Conservation (phyloP, 129 eudicot species). For the Lactuca sativa region DNA sequence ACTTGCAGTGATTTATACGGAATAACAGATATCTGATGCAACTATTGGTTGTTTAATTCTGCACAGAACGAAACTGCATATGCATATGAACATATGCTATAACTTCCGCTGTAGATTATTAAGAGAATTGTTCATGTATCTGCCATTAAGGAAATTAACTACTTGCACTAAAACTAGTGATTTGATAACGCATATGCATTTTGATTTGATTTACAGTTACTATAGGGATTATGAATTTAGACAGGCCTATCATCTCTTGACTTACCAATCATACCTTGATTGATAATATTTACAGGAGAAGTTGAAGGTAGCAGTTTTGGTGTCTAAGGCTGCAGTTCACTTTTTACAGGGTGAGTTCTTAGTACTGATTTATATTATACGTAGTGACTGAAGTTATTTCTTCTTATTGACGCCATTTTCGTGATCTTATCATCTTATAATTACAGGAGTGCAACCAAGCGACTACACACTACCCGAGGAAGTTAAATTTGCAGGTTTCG, state of each 20-base stretch:
- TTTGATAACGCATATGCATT: constrained; percentile 9
- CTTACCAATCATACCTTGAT: constrained; percentile 3
- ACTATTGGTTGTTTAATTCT: neutral
- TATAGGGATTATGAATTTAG: neutral
- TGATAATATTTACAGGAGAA: constrained; percentile 56
- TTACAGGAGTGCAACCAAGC: constrained; percentile 58
- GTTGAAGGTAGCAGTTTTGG: constrained; percentile 84
- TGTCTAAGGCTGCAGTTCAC: constrained; percentile 90
- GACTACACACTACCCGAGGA: constrained; percentile 69
- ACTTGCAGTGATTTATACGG: neutral
- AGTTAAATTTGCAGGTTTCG: constrained; percentile 74
- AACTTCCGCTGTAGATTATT: constrained; percentile 1
- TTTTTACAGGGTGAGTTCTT: constrained; percentile 66
- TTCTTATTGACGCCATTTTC: constrained; percentile 12
- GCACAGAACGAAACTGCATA: neutral
- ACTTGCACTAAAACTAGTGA: neutral
- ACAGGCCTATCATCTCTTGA: neutral
- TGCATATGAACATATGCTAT: neutral
- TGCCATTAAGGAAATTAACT: neutral
- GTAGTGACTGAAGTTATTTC: neutral
- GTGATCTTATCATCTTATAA: neutral
- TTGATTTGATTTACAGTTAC: neutral
- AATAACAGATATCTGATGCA: neutral
- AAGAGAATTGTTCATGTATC: neutral
- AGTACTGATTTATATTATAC: neutral